Evolutionary conservation across 1,284 basidiomycete genomes (phyloP).

Genomic region (Pseudozyma flocculosa): DNA sequence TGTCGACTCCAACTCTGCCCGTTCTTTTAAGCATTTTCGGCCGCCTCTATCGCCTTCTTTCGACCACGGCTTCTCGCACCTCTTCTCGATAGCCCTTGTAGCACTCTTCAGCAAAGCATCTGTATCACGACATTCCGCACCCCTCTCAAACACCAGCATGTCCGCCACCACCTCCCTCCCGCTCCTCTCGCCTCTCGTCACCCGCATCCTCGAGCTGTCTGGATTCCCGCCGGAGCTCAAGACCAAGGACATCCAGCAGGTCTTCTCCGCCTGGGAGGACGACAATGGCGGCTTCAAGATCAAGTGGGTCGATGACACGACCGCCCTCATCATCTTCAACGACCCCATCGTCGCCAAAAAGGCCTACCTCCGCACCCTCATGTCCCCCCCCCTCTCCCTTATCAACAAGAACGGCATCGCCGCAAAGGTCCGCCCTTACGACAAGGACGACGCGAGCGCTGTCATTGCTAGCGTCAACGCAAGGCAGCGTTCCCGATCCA

Average conservation of each 20-base stretch:
- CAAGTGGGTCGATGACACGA: conserved; percentile 97
- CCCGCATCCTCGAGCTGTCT: conserved; percentile 85
- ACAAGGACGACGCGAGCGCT: conserved; percentile 83
- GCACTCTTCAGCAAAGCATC: too few relatives aligned
- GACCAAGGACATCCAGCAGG: conserved; percentile 89
- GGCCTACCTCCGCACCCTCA: conserved; percentile 82
- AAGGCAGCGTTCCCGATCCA: conserved; percentile 56
- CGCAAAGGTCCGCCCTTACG: conserved; percentile 77
- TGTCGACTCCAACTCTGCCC: too few relatives aligned
- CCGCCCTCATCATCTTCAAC: conserved; percentile 88
- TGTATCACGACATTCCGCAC: too few relatives aligned
- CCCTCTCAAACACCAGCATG: neutral
- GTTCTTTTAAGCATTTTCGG: too few relatives aligned
- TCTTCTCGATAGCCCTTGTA: too few relatives aligned
- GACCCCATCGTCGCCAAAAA: conserved; percentile 72
- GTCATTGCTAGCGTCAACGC: conserved; percentile 85
- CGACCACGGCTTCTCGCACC: too few relatives aligned
- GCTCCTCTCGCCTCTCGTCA: conserved; percentile 78
- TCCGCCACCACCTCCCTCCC: conserved; percentile 21
- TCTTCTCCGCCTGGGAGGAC: conserved; percentile 86
- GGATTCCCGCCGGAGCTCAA: conserved; percentile 94
- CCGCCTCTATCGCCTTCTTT: too few relatives aligned
- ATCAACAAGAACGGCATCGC: conserved; percentile 60
- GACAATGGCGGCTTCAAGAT: conserved; percentile 91
- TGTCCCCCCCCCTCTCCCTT: conserved; percentile 66